Evolutionary conservation across 2,329 filamentous ascomycete species (phyloP).

Genomic region (Fusarium odoratissimum): DNA sequence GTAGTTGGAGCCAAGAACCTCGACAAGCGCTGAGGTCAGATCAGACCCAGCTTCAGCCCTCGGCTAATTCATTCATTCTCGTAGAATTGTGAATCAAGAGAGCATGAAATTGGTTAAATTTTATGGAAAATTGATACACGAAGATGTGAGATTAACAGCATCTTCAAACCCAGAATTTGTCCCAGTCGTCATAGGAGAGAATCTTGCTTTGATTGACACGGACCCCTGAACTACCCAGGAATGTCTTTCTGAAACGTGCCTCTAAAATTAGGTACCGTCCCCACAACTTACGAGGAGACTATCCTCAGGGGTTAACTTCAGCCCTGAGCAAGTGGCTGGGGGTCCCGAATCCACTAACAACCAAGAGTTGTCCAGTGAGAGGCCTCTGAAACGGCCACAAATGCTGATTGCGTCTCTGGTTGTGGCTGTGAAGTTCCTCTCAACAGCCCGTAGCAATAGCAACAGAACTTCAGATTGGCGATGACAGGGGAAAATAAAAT

Average conservation of each 20-base stretch:
- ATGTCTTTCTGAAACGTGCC: constrained; percentile 34
- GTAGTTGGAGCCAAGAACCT: background rate
- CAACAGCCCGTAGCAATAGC: background rate
- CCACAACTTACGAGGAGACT: constrained; percentile 27
- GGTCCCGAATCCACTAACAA: constrained; percentile 17
- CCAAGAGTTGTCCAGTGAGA: constrained; percentile 27
- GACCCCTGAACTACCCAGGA: constrained; percentile 31
- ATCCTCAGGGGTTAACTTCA: constrained; percentile 28
- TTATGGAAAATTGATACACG: background rate
- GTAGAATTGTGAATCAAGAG: background rate
- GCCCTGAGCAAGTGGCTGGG: constrained; percentile 21
- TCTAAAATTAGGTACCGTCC: constrained; percentile 35
- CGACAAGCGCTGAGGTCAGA: constrained; percentile 24
- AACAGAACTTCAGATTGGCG: constrained; percentile 34
- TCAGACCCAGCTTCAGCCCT: background rate
- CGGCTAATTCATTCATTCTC: background rate
- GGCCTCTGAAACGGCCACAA: constrained; percentile 35
- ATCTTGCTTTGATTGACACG: background rate
- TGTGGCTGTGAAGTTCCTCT: constrained; percentile 25
- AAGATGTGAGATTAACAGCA: background rate
- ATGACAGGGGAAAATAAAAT: constrained; percentile 16
- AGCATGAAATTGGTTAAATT: background rate
- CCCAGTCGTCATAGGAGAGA: constrained; percentile 1
- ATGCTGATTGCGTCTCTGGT: constrained; percentile 21
- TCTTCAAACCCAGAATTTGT: background rate